Evolutionary conservation across 306 rosid species (phyloP), one percentile per base, ranked within the genome.

Genomic region (Cyclanthera cordifolia): DNA sequence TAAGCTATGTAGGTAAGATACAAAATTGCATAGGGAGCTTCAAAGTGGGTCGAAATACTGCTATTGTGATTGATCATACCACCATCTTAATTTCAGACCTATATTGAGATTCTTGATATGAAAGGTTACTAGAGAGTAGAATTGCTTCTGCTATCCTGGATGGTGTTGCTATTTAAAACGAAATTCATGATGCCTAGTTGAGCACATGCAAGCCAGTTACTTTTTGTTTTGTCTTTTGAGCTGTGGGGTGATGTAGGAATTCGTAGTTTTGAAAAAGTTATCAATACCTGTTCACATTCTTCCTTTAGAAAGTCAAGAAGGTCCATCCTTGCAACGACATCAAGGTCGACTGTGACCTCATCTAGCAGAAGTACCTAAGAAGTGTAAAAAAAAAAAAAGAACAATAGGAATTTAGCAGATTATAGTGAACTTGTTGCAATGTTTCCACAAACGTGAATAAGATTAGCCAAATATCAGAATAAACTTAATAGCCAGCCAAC

Each of bases 281-380:
- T 71, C 77, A 73, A 75, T 82, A 93, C 96, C 98, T 86, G 89
- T n/a, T 89, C 90, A 48, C 98, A 93, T 83, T 93, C 98, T 86
- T 89, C 96, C 84, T 59, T 87, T 79, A 93, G 82, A 76, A 87
- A 93, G 56, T 86, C 94, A 28, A 93, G 80, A 45, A 89, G 82
- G 84, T 93, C 98, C 85, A 93, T 49, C 82, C 96, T 84, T 15
- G 98, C 88, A 49, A 93, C 98, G 50, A 93, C 95, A 73, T 93
- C 98, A 69, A 93, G 86, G 78, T 93, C 98, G 13, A 93, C 96
- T 25, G 98, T 93, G 65, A 93, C 88, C 83, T 93, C 98, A 78
- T 89, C 98, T 41, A 93, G 81, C 81, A 93, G 79, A 68, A 93
- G 98, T 65, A 89, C 98, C 98, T 93, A 88, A 61, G 34, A 79